Conservation (phyloP, 345 rosid genomes). For the Kernera saxatilis region DNA sequence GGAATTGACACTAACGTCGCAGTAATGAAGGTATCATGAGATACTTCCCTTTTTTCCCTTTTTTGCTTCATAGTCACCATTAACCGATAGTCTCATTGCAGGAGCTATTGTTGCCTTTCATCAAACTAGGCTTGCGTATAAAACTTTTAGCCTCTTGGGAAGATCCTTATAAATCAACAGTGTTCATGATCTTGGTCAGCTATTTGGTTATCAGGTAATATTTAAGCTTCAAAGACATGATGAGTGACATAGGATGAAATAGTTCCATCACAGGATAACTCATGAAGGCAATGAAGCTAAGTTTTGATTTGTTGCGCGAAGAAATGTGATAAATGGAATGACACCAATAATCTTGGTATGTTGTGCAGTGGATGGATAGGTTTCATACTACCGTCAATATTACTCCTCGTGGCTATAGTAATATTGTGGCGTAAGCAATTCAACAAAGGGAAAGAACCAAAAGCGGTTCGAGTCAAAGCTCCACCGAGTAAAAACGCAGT, state of each 20-base stretch:
- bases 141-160: constrained; percentile 66
- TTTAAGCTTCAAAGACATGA: not conserved
- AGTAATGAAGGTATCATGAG: constrained; percentile 66
- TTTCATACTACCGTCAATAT: constrained; percentile 52
- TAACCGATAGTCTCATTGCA: constrained; percentile 28
- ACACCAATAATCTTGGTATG: not conserved
- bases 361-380: constrained; percentile 67
- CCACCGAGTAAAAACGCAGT: constrained; percentile 83
- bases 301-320: not conserved
- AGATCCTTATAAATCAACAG: constrained; percentile 55
- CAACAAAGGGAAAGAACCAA: constrained; percentile 46
- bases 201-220: constrained; percentile 31
- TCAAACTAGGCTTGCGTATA: constrained; percentile 40
- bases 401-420: constrained; percentile 41
- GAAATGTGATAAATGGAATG: not conserved
- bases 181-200: constrained; percentile 47
- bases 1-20: constrained; percentile 88
- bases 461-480: constrained; percentile 54
- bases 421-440: constrained; percentile 66
- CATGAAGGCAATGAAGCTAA: not conserved
- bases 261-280: not conserved
- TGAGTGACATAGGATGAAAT: not conserved
- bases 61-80: not conserved
- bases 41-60: not conserved
- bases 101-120: constrained; percentile 74